A percentile compares a stretch with the other conserved stretches of the same genome.
Conservation (phyloP, 495 filamentous ascomycete species). For the Tuber calosporum region DNA sequence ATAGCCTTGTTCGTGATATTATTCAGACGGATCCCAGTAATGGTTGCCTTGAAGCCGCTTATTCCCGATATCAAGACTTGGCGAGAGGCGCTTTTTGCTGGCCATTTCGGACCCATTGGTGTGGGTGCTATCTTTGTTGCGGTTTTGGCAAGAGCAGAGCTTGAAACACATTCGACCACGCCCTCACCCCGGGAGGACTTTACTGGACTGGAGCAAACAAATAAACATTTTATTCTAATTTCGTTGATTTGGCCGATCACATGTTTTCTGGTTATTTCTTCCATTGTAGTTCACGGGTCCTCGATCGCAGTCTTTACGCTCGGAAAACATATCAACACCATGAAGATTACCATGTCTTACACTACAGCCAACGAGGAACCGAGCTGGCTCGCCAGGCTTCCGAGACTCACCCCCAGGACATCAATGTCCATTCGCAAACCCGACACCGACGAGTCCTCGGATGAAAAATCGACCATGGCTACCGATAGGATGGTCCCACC, state of each 20-base stretch:
- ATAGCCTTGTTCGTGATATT: conserved; percentile 88
- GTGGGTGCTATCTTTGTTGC: conserved; percentile 95
- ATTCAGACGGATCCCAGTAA: conserved; percentile 93
- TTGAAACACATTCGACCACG: conserved; percentile 66
- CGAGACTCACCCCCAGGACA: conserved; percentile 77
- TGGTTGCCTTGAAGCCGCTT: conserved; percentile 82
- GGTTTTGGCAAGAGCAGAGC: conserved; percentile 80
- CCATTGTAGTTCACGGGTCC: conserved; percentile 92
- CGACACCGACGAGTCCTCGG: conserved; percentile 51
- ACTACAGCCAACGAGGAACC: conserved; percentile 80
- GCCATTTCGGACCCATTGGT: conserved; percentile 96
- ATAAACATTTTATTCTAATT: conserved; percentile 61
- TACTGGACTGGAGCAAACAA: conserved; percentile 47
- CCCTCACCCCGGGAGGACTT: conserved; percentile 47
- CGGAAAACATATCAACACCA: conserved; percentile 95
- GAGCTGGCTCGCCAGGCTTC: conserved; percentile 88
- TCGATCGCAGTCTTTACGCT: conserved; percentile 98
- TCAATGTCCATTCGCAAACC: conserved; percentile 58
- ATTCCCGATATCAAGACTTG: conserved; percentile 98
- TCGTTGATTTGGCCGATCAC: conserved; percentile 92
- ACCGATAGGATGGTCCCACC: conserved; percentile 52
- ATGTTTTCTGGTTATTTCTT: conserved; percentile 85
- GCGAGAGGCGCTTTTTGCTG: conserved; percentile 95
- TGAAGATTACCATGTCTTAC: conserved; percentile 92
- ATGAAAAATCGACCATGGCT: conserved; percentile 45